A percentile compares a stretch with the other conserved stretches of the same genome.
phyloP scores from a whole-genome alignment of 2,329 filamentous ascomycete genomes.

The Epichloe uncinata region DNA sequence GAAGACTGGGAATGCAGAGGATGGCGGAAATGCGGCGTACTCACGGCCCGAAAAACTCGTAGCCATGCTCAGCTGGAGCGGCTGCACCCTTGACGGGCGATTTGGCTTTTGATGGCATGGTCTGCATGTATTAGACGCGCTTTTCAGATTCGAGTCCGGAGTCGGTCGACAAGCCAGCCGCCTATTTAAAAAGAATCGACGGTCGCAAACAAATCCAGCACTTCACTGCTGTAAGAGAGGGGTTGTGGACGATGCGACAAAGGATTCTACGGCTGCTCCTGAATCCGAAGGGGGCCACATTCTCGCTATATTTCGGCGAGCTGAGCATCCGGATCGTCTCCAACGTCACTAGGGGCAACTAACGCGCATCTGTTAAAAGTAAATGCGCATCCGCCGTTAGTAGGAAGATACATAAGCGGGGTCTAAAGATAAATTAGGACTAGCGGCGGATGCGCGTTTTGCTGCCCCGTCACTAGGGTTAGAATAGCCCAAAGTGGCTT shows the following conservation, averaged over 20 bases:
- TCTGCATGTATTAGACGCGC: conserved; percentile 1
- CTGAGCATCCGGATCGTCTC: conserved; percentile 14
- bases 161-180: background rate
- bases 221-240: background rate
- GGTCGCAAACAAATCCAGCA: background rate
- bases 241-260: background rate
- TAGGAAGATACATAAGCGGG: no score
- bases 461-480: background rate
- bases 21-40: conserved; percentile 8
- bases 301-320: conserved; percentile 8
- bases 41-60: conserved; percentile 41
- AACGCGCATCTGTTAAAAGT: no score
- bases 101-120: conserved; percentile 22
- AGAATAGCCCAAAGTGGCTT: background rate
- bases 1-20: background rate
- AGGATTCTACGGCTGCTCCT: background rate
- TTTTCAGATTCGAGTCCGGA: background rate
- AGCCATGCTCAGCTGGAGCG: conserved; percentile 25
- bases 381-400: no score
- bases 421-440: no score
- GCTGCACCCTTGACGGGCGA: conserved; percentile 8
- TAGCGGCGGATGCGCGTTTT: no score
- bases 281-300: background rate
- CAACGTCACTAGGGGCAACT: background rate
- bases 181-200: background rate